Base-by-base conservation (phyloP, 1,139 yeast genomes). In the Zygosaccharomyces sapae region DNA sequence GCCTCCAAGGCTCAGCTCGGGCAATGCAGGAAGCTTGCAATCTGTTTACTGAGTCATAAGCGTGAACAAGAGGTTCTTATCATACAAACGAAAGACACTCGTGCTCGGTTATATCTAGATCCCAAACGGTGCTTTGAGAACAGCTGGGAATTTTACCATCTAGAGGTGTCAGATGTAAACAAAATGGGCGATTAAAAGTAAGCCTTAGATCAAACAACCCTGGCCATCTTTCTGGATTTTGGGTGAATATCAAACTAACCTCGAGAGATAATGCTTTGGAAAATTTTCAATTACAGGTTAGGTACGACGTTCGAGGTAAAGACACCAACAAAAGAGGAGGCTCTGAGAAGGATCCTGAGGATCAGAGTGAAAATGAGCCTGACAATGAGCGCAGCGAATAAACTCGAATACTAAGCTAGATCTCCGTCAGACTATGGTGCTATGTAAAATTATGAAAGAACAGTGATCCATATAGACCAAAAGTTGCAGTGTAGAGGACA, bases 131-230 rank as follows among this genome's bases (percentile, higher is more conserved):
- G 34, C 16, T 18, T 31, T 12, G 34, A n/a, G 13, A 31, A 13
- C 16, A 31, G 12, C 34, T 31, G 34, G 34, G 34, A 31, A 8
- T 31, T n/a, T 31, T 6, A 31, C n/a, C 4, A 31, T 31, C n/a
- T 8, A 31, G 34, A 31, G 13, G 34, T 18, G 16, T 31, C 16
- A 31, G 34, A 31, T 31, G 34, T 7, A 31, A 31, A 18, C n/a
- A 31, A n/a, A 31, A 31, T n/a, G 34, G 34, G 34, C 34, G 16
- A n/a, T 31, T 31, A 8, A 31, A 31, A n/a, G 34, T 31, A n/a
- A 31, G 34, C 34, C 12, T 31, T 18, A 31, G 16, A n/a, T 12
- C 16, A 12, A 8, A 31, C n/a, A 31, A 31, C 34, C 16, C 18
- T n/a, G 18, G 3, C 8, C 34, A 31, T 31, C n/a, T 31, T 31